These are phyloP conservation scores for Aspergillus pseudoterreus DNA, from an alignment of 2,329 filamentous ascomycete species.

Conservation along the genomic window DNA sequence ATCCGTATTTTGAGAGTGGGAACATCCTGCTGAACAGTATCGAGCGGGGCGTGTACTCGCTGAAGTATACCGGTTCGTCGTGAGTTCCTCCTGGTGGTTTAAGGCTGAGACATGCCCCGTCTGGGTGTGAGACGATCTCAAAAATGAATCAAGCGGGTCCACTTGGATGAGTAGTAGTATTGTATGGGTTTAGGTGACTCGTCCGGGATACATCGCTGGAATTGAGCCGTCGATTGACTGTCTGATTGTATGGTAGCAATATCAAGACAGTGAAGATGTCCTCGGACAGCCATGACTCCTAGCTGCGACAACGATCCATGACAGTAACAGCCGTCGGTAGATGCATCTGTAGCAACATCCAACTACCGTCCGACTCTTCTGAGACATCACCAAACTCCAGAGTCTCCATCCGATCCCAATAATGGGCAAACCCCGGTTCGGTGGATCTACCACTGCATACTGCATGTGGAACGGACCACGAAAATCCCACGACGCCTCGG, in stretches of 20 bases:
- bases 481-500: background rate
- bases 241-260: too few species aligned
- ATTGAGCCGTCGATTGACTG: too few species aligned
- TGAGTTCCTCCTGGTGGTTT: background rate
- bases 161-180: too few species aligned
- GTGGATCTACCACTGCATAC: background rate
- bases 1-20: constrained; percentile 16
- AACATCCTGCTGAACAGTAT: constrained; percentile 17
- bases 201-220: too few species aligned
- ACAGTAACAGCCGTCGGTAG: too few species aligned
- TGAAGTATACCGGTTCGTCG: constrained; percentile 13
- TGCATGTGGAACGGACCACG: background rate
- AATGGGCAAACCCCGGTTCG: background rate
- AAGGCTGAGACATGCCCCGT: background rate
- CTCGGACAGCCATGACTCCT: background rate
- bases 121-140: too few species aligned
- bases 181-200: too few species aligned
- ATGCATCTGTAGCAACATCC: too few species aligned
- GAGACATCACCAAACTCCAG: background rate
- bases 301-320: too few species aligned
- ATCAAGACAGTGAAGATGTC: background rate
- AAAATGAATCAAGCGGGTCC: too few species aligned
- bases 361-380: too few species aligned
- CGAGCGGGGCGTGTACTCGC: constrained; percentile 15
- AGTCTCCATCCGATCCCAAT: background rate